Percentiles rank a stretch among this genome's conserved stretches.
phyloP scores from a whole-genome alignment of 2,329 filamentous ascomycete genomes.

The Penicillium occitanis region DNA sequence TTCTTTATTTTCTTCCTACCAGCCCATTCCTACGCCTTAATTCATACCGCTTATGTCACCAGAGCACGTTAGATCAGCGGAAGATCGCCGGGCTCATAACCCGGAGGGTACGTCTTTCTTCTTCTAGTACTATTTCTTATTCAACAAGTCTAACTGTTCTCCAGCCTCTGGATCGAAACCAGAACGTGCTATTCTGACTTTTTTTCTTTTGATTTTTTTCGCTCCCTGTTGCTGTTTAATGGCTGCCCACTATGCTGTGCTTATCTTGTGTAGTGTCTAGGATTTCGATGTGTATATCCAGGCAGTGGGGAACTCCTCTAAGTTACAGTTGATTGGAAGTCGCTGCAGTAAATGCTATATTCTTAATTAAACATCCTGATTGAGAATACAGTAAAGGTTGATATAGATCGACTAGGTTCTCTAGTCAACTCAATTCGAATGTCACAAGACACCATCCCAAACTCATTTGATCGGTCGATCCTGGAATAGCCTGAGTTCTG shows the following conservation, averaged over 20 bases:
- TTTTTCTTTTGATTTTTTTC: no score
- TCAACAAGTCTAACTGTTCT: not conserved
- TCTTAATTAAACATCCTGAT: no score
- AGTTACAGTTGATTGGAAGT: no score
- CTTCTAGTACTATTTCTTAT: not conserved
- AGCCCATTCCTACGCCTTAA: not conserved
- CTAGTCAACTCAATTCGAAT: not conserved
- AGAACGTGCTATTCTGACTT: not conserved
- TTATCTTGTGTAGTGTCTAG: not conserved
- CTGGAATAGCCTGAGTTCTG: not conserved
- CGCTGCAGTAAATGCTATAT: no score
- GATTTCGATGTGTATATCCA: no score
- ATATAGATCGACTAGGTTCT: no score
- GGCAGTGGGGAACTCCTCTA: no score
- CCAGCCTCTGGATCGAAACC: constrained; percentile 2
- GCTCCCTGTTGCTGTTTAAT: not conserved
- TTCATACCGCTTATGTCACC: not conserved
- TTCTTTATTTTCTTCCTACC: not conserved
- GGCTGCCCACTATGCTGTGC: no score
- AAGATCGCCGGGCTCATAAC: constrained; percentile 6
- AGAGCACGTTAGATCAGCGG: constrained; percentile 1
- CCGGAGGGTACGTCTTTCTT: not conserved
- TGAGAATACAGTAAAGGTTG: no score
- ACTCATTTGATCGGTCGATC: no score
- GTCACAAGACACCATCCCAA: no score